phyloP scores from a whole-genome alignment of 164 flowering plant genomes.

The Brasenia schreberi region DNA sequence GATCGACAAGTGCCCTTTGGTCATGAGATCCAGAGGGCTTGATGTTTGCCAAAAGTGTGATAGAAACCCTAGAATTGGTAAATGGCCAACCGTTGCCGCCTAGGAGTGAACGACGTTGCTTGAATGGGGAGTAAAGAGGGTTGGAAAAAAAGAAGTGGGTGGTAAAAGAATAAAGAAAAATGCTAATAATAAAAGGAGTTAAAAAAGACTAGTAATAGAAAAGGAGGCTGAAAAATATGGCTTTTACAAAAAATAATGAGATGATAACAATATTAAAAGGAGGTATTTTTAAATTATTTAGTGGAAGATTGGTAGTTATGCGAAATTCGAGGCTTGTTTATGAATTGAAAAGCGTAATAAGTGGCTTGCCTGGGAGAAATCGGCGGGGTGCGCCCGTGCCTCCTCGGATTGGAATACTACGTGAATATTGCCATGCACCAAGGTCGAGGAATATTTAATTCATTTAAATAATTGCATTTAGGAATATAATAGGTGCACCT shows the following conservation, averaged over 20 bases:
- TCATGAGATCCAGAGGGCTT: slow-evolving; percentile 9
- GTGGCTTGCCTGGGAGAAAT: slow-evolving; percentile 50
- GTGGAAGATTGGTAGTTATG: not conserved
- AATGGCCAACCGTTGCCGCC: slow-evolving; percentile 32
- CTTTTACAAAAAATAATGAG: not conserved
- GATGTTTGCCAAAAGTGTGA: not conserved
- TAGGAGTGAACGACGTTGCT: slow-evolving; percentile 30
- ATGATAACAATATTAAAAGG: not conserved
- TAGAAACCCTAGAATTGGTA: slow-evolving; percentile 5
- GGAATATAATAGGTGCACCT: not conserved
- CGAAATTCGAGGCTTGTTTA: not conserved
- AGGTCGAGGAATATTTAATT: slow-evolving; percentile 6
- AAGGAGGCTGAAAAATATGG: not conserved
- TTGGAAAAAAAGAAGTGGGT: not conserved
- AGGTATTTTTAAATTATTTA: not conserved
- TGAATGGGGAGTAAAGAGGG: slow-evolving; percentile 14
- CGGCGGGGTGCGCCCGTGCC: slow-evolving; percentile 69
- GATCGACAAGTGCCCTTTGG: slow-evolving; percentile 21
- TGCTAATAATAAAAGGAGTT: not conserved
- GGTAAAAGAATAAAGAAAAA: not conserved
- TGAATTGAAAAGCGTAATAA: slow-evolving; percentile 8
- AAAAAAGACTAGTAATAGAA: not conserved
- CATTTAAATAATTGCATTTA: not conserved
- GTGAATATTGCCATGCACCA: slow-evolving; percentile 20
- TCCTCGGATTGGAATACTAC: slow-evolving; percentile 29